Conservation (phyloP, 2,329 filamentous ascomycete genomes). For the Aspergillus sp. region DNA sequence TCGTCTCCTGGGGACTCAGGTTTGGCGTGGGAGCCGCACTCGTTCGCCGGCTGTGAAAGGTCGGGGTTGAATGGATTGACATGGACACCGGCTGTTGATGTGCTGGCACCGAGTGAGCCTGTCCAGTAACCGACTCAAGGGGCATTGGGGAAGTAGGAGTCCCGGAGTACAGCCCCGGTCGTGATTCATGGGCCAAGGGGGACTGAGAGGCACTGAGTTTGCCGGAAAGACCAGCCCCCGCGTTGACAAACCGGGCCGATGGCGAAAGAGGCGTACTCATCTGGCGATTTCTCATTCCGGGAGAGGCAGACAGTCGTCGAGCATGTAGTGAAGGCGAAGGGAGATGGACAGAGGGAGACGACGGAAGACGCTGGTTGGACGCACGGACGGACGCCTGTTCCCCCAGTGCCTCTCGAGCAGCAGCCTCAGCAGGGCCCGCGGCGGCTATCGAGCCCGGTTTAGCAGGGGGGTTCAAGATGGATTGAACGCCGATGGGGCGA, state of each 20-base stretch:
- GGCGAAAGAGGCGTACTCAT: slow-evolving; percentile 38
- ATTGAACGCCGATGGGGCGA: slow-evolving; percentile 41
- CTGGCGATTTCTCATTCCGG: slow-evolving; percentile 29
- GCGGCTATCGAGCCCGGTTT: slow-evolving; percentile 20
- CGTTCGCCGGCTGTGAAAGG: slow-evolving; percentile 30
- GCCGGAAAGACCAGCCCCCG: slow-evolving; percentile 27
- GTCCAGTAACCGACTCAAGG: slow-evolving; percentile 23
- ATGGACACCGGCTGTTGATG: slow-evolving; percentile 15
- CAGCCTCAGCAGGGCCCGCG: slow-evolving; percentile 10
- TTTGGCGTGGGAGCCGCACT: slow-evolving; percentile 33
- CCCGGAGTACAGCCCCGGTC: slow-evolving; percentile 27
- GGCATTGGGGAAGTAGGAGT: slow-evolving; percentile 27
- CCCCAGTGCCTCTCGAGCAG: slow-evolving; percentile 24
- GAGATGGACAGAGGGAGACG: slow-evolving; percentile 28
- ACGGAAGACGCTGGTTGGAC: slow-evolving; percentile 28
- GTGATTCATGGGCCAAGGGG: slow-evolving; percentile 35
- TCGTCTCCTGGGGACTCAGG: slow-evolving; percentile 35
- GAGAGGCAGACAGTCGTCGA: slow-evolving; percentile 33
- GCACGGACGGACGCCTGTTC: slow-evolving; percentile 18
- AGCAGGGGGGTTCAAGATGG: slow-evolving; percentile 41
- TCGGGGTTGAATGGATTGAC: slow-evolving; percentile 34
- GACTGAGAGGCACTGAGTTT: slow-evolving; percentile 36
- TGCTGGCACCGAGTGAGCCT: slow-evolving; percentile 20
- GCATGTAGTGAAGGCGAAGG: slow-evolving; percentile 22
- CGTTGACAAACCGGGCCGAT: slow-evolving; percentile 33